Percentiles rank a stretch among this genome's conserved stretches.
Evolutionary conservation across 495 filamentous ascomycete genomes (phyloP).

Genomic region (Xylaria sp.): DNA sequence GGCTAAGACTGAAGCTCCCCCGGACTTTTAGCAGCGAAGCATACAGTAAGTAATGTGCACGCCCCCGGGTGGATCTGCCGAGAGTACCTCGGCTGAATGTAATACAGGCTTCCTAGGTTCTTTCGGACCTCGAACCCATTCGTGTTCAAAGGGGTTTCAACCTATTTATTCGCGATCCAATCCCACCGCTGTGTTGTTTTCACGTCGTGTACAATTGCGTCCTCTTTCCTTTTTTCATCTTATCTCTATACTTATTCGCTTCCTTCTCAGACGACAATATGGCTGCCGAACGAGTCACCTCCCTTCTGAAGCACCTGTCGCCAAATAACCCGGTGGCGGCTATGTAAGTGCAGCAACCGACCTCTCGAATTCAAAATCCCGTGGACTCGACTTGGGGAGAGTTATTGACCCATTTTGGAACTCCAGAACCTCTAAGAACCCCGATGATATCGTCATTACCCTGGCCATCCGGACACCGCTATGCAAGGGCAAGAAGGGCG

Average conservation of each 20-base stretch:
- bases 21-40: slow-evolving; percentile 12
- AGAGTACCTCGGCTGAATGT: slow-evolving; percentile 26
- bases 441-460: slow-evolving; percentile 96
- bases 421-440: slow-evolving; percentile 84
- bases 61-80: slow-evolving; percentile 27
- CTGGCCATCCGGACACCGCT: slow-evolving; percentile 80
- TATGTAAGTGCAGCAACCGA: slow-evolving; percentile 66
- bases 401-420: background rate
- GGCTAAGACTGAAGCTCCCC: background rate
- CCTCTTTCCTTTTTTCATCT: background rate
- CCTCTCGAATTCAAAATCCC: background rate
- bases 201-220: background rate
- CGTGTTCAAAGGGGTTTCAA: background rate
- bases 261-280: slow-evolving; percentile 56
- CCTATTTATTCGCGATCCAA: background rate
- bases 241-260: background rate
- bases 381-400: background rate
- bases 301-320: slow-evolving; percentile 86
- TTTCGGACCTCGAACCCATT: background rate
- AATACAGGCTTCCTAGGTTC: background rate
- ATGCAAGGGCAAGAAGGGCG: slow-evolving; percentile 79
- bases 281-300: slow-evolving; percentile 85
- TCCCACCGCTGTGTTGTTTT: background rate
- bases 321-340: slow-evolving; percentile 70
- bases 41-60: background rate